Evolutionary conservation across 495 filamentous ascomycete species (phyloP), one percentile per base, ranked within the genome.

Genomic region (Corynascus novoguineensis): DNA sequence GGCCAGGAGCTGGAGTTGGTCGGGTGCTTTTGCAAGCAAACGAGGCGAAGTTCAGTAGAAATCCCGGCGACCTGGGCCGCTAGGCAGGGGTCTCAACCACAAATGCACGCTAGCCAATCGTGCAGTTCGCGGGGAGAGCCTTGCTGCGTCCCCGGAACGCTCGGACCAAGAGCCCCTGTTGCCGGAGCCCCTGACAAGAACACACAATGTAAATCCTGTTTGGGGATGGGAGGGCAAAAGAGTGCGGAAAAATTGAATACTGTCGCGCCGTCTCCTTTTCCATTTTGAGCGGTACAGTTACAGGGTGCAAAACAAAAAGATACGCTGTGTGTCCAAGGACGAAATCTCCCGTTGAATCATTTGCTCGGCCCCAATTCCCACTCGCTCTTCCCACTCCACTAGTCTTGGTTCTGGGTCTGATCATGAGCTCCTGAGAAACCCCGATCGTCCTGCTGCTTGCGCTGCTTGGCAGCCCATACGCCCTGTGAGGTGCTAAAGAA

Each of bases 81-180:
- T 22, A 45, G 25, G 15, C 42, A 55, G 53, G 53, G 53, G 34
- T 28, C 15, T 9, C 52, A 54, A 25, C 51, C 53, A 47, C 31
- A 47, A 27, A 38, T n/a, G 15, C 15, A n/a, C 14, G 8, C 22
- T 3, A 22, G 24, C 53, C 53, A 55, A 55, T 48, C 8, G 32
- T 1, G 5, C 11, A 22, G 22, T 27, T 4, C 19, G 3, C 31
- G 38, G 53, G 11, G 19, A n/a, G 27, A 2, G 21, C n/a, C n/a
- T 15, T 48, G 22, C 42, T 47, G 53, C 24, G 7, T 40, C 42
- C 53, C 32, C 32, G 53, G 22, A 9, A 25, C 41, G 42, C 52
- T 28, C 42, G 31, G 51, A 34, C 37, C 52, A n/a, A 46, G 38
- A 34, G 4, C 3, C 38, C 51, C 51, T 31, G 32, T n/a, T n/a